A percentile compares a stretch with the other conserved stretches of the same genome.
These are phyloP conservation scores for Amborella trichopoda DNA, from an alignment of 164 flowering plant genomes.

Conservation along the genomic window DNA sequence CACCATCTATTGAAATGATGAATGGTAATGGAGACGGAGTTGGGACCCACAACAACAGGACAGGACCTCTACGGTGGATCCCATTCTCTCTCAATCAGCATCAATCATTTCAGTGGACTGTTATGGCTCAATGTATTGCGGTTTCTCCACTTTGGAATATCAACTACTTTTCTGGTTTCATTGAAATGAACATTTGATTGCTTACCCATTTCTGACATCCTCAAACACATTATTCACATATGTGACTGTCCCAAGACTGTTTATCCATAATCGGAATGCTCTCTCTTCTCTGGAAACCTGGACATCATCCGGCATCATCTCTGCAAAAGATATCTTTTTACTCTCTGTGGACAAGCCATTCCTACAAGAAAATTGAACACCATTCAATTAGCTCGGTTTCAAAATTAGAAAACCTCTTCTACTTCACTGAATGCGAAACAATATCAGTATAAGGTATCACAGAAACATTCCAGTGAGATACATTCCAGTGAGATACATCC, in stretches of 20 bases:
- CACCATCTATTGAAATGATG: no score
- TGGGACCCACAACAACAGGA: no score
- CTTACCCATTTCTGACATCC: conserved; percentile 92
- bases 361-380: conserved; percentile 28
- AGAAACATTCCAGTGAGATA: not conserved
- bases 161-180: no score
- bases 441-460: not conserved
- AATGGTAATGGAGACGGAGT: no score
- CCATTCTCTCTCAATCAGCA: no score
- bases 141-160: no score
- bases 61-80: no score
- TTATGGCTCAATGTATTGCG: no score
- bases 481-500: not conserved
- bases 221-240: conserved; percentile 85
- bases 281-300: conserved; percentile 80
- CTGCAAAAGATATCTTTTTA: conserved; percentile 69
- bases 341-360: conserved; percentile 65
- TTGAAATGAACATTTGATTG: no score
- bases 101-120: no score
- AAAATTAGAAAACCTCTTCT: not conserved
- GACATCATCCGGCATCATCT: conserved; percentile 88
- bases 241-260: conserved; percentile 64
- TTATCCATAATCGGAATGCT: conserved; percentile 83
- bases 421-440: not conserved
- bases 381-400: not conserved